These are phyloP conservation scores for Spergularia azorica DNA, from an alignment of 179 eudicot genomes.

Conservation along the genomic window DNA sequence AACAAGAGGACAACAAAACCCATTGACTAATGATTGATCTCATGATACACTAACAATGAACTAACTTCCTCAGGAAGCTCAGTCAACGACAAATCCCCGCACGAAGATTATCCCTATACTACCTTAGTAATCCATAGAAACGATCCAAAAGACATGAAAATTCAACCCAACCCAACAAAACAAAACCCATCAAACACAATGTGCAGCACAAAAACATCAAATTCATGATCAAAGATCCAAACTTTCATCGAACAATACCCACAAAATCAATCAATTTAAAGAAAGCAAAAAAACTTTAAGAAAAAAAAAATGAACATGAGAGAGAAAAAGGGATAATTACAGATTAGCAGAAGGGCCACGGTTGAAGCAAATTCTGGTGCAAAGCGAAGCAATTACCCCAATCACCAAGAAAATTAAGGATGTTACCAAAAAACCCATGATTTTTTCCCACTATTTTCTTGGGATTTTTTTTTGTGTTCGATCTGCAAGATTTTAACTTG, in stretches of 20 bases:
- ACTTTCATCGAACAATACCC: neutral
- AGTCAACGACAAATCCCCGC: neutral
- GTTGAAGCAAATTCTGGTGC: constrained; percentile 81
- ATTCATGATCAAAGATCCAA: constrained; percentile 25
- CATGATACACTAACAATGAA: neutral
- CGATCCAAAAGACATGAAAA: neutral
- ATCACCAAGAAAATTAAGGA: constrained; percentile 67
- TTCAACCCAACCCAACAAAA: neutral
- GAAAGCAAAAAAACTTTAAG: neutral
- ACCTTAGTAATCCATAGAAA: neutral
- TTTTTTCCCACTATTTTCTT: neutral
- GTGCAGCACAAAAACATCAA: constrained; percentile 7
- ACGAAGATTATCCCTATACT: neutral
- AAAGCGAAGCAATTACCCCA: constrained; percentile 71
- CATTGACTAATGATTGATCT: neutral
- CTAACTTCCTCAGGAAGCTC: neutral
- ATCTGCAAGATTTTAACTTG: constrained; percentile 4
- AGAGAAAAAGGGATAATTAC: constrained; percentile 41
- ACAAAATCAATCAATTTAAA: constrained; percentile 1
- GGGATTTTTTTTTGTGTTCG: neutral
- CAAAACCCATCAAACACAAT: neutral
- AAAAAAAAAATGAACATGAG: neutral
- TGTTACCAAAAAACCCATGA: constrained; percentile 73
- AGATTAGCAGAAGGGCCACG: constrained; percentile 89
- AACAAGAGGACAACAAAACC: no score